phyloP scores from a whole-genome alignment of 2,329 filamentous ascomycete genomes.

The Alternaria alternata region DNA sequence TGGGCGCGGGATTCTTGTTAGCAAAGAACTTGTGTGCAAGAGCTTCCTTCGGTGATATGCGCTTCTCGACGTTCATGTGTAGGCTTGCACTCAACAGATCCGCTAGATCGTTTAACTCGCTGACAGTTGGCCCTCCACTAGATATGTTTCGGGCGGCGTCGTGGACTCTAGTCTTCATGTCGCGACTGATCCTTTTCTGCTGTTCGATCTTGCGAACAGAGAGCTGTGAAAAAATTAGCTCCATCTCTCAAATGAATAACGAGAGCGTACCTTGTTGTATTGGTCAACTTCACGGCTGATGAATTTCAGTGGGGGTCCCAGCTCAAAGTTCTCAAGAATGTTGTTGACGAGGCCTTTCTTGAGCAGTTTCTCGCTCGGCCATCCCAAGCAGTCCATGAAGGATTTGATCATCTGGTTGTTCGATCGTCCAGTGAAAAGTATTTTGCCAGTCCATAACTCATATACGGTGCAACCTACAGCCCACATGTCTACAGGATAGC shows the following conservation, averaged over 20 bases:
- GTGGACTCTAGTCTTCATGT: conserved; percentile 81
- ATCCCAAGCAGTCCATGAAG: conserved; percentile 95
- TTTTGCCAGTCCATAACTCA: conserved; percentile 96
- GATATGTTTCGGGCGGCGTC: conserved; percentile 75
- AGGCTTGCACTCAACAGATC: conserved; percentile 90
- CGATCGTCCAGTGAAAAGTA: conserved; percentile 90
- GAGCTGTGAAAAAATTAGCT: conserved; percentile 59
- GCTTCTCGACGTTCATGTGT: conserved; percentile 88
- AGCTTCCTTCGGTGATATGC: conserved; percentile 85
- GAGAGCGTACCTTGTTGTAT: conserved; percentile 38
- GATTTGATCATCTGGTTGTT: conserved; percentile 98
- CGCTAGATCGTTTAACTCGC: conserved; percentile 82
- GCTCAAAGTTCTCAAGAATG: conserved; percentile 75
- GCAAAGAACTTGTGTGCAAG: conserved; percentile 87
- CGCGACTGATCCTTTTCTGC: conserved; percentile 68
- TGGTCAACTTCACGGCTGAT: conserved; percentile 76
- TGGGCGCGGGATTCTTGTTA: conserved; percentile 31
- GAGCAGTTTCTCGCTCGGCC: conserved; percentile 87
- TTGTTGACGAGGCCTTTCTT: conserved; percentile 70
- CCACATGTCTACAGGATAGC: conserved; percentile 96
- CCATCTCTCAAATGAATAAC: neutral
- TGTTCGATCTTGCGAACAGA: conserved; percentile 70
- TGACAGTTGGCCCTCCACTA: conserved; percentile 69
- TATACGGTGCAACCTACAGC: conserved; percentile 97
- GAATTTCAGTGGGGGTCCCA: conserved; percentile 75